Evolutionary conservation across 2,329 filamentous ascomycete genomes (phyloP), one percentile per base, ranked within the genome.

Genomic region (Pezicula rhizophila): DNA sequence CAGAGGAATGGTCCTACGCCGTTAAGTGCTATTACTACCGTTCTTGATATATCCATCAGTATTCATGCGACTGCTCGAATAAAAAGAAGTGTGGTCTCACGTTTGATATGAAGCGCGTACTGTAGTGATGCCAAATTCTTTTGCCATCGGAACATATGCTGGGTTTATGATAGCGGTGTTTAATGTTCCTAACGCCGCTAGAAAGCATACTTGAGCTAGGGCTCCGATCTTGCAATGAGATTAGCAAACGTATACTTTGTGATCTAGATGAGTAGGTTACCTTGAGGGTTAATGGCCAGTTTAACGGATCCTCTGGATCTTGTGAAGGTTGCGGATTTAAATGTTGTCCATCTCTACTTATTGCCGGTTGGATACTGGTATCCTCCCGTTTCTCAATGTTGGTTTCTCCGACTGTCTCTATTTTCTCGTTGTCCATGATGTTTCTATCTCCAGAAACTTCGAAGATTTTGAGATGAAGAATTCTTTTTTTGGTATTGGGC

Each of bases 21-120:
- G 28, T 46, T 61, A 41, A 64, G 51, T 5, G 56, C 58, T 25
- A 64, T 64, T 10, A 60, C 60, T 14, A 61, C 58, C 5, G 63
- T 64, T 2, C 28, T 31, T 2, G 23, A 23, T 23, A 23, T 23
- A 23, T 23, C 6, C 23, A 31, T 31, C 28, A 31, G 28, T 10
- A 31, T 31, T 31, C 28, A 31, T 12, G 28, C 8, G 2, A 11
- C 12, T 4, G 8, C 5, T 4, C 3, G 28, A 31, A 10, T 12
- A 31, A 7, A 31, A 31, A 11, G 11, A 31, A 10, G 11, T 10
- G 7, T 10, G 5, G 11, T 31, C 28, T 31, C 11, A 31, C 28
- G 60, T 64, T 42, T 52, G 50, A 23, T 61, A 60, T 3, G 57
- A 58, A 2, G 58, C 59, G 18, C 46, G 26, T 4, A 57, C 52